A percentile compares a stretch with the other conserved stretches of the same genome.
These are phyloP conservation scores for Mortierella sp. DNA, from an alignment of 371 early-diverging fungal species.

Conservation along the genomic window DNA sequence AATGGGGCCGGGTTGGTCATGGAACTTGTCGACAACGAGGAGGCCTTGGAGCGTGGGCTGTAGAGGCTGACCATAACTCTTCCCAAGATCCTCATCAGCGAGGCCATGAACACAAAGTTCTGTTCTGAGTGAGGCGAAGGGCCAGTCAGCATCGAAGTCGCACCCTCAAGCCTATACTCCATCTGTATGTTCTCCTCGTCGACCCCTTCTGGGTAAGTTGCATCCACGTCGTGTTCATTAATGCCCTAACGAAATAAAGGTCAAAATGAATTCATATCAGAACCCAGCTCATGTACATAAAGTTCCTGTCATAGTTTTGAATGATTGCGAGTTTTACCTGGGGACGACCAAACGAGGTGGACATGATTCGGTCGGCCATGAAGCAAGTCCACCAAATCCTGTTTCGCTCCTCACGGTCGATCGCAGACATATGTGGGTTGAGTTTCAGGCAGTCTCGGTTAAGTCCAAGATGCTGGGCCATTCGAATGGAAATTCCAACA, in stretches of 20 bases:
- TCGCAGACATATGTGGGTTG: conserved; percentile 61
- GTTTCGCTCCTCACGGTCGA: conserved; percentile 71
- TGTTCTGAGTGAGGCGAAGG: conserved; percentile 39
- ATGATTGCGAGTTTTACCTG: conserved; percentile 27
- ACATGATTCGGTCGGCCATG: conserved; percentile 65
- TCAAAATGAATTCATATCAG: conserved; percentile 36
- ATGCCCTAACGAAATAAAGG: conserved; percentile 54
- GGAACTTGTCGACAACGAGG: conserved; percentile 39
- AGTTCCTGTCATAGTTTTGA: neutral
- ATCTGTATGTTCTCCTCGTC: conserved; percentile 39
- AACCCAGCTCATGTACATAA: too few species aligned
- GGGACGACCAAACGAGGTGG: conserved; percentile 55
- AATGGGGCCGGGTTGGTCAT: conserved; percentile 59
- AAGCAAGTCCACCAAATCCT: conserved; percentile 74
- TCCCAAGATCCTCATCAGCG: conserved; percentile 49
- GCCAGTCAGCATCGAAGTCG: conserved; percentile 34
- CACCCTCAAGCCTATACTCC: conserved; percentile 37
- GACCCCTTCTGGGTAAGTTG: conserved; percentile 45
- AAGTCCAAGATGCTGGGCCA: conserved; percentile 77
- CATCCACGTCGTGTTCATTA: conserved; percentile 50
- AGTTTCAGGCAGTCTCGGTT: conserved; percentile 69
- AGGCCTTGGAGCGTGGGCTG: conserved; percentile 50
- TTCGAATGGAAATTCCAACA: conserved; percentile 72
- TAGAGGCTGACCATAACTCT: conserved; percentile 54
- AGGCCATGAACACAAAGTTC: conserved; percentile 47